Conservation (phyloP, 2,329 filamentous ascomycete genomes). For the Coniochaeta ligniaria region DNA sequence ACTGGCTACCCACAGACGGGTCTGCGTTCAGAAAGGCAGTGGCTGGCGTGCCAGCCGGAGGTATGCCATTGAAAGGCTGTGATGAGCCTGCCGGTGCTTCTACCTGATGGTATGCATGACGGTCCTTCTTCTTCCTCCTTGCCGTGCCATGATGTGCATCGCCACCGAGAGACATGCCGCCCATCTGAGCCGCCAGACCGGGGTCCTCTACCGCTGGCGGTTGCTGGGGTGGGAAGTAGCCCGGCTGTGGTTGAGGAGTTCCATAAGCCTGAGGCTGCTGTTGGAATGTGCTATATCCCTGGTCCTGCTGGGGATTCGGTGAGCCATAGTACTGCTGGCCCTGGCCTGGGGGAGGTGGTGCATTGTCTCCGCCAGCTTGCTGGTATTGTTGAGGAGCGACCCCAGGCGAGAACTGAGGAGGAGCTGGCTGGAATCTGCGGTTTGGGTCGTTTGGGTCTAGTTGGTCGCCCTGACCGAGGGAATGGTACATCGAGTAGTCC, state of each 20-base stretch:
- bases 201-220: slow-evolving; percentile 32
- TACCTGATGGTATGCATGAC: slow-evolving; percentile 85
- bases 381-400: slow-evolving; percentile 48
- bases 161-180: slow-evolving; percentile 60
- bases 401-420: slow-evolving; percentile 43
- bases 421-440: slow-evolving; percentile 31
- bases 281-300: slow-evolving; percentile 2
- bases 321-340: slow-evolving; percentile 28
- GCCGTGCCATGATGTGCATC: slow-evolving; percentile 38
- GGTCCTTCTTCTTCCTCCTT: slow-evolving; percentile 84
- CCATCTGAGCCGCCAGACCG: slow-evolving; percentile 66
- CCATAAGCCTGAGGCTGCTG: not conserved
- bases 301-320: slow-evolving; percentile 14
- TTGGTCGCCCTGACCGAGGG: slow-evolving; percentile 41
- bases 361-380: slow-evolving; percentile 31
- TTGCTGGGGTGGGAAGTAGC: slow-evolving; percentile 23
- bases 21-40: slow-evolving; percentile 54
- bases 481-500: slow-evolving; percentile 44
- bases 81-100: slow-evolving; percentile 63
- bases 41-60: slow-evolving; percentile 46
- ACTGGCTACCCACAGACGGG: slow-evolving; percentile 37
- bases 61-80: slow-evolving; percentile 63
- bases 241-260: slow-evolving; percentile 7
- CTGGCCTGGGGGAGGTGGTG: slow-evolving; percentile 26
- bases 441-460: slow-evolving; percentile 45